These are phyloP conservation scores for Tricholoma terreum DNA, from an alignment of 768 basidiomycete species.

Conservation along the genomic window DNA sequence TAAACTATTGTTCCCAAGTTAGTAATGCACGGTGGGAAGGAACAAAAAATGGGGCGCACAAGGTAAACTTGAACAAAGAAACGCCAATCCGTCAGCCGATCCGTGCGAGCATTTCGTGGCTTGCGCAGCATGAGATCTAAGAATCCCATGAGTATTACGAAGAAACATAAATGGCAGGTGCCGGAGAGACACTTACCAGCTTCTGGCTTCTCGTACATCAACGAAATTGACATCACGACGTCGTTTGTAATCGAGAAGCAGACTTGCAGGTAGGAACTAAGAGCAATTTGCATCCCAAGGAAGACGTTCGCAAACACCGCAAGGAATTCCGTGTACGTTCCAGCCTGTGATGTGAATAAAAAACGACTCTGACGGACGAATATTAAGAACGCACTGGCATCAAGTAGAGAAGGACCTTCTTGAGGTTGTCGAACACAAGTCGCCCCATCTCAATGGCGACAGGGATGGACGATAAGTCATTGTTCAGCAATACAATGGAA, in stretches of 20 bases:
- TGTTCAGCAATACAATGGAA: constrained; percentile 60
- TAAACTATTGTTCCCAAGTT: constrained; percentile 37
- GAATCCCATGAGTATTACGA: background rate
- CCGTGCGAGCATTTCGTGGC: constrained; percentile 53
- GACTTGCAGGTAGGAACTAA: constrained; percentile 40
- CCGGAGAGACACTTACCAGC: constrained; percentile 32
- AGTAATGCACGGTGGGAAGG: too few relatives aligned
- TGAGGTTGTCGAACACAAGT: constrained; percentile 61
- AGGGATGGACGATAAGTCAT: constrained; percentile 65
- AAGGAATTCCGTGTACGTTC: constrained; percentile 58
- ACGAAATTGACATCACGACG: constrained; percentile 49
- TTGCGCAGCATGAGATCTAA: constrained; percentile 47
- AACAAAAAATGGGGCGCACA: constrained; percentile 27
- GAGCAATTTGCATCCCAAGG: constrained; percentile 32
- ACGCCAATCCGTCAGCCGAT: constrained; percentile 51
- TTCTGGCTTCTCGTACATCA: constrained; percentile 62
- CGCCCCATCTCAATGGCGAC: constrained; percentile 65
- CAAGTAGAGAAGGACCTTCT: constrained; percentile 52
- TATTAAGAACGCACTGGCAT: constrained; percentile 46
- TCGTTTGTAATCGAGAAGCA: constrained; percentile 59
- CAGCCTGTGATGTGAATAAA: constrained; percentile 3
- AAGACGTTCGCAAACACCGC: constrained; percentile 52
- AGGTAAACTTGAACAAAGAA: constrained; percentile 57
- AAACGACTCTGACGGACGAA: background rate
- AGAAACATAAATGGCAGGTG: too few relatives aligned